Conservation (phyloP, 2,329 filamentous ascomycete genomes). For the Fusarium sp. region DNA sequence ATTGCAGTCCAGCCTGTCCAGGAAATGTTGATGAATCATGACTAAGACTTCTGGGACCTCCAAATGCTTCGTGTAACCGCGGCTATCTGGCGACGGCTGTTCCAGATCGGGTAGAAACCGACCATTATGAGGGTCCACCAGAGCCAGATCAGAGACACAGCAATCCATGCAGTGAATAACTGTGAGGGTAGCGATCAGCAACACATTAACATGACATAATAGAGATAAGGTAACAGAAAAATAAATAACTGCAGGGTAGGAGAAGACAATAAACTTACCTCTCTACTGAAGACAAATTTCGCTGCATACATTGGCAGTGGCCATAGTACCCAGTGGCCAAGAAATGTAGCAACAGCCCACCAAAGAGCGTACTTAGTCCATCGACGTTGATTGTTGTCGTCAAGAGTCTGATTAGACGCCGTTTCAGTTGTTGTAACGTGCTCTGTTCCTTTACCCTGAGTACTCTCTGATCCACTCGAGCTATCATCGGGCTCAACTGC, state of each 20-base stretch:
- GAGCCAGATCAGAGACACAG: neutral
- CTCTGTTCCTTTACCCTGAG: fast-evolving
- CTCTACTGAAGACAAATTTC: neutral
- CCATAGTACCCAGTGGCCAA: neutral
- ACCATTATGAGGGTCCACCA: neutral
- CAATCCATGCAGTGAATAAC: neutral
- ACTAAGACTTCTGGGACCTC: neutral
- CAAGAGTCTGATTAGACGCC: fast-evolving
- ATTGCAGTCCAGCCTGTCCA: too few species aligned
- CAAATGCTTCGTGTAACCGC: neutral
- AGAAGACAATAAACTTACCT: neutral
- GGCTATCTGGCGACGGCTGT: neutral
- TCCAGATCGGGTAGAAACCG: conserved; percentile 1
- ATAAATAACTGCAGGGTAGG: neutral
- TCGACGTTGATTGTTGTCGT: fast-evolving
- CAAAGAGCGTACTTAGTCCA: neutral
- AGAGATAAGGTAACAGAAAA: too few species aligned
- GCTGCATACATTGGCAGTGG: neutral
- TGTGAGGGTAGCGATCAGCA: neutral
- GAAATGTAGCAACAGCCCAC: neutral
- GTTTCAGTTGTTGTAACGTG: neutral
- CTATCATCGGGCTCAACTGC: fast-evolving
- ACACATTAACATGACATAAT: neutral
- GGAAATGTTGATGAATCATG: neutral
- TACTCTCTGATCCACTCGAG: fast-evolving